Percentiles rank a stretch among this genome's conserved stretches.
Evolutionary conservation across 2,329 filamentous ascomycete species (phyloP).

Genomic region (Rutstroemia sp.): DNA sequence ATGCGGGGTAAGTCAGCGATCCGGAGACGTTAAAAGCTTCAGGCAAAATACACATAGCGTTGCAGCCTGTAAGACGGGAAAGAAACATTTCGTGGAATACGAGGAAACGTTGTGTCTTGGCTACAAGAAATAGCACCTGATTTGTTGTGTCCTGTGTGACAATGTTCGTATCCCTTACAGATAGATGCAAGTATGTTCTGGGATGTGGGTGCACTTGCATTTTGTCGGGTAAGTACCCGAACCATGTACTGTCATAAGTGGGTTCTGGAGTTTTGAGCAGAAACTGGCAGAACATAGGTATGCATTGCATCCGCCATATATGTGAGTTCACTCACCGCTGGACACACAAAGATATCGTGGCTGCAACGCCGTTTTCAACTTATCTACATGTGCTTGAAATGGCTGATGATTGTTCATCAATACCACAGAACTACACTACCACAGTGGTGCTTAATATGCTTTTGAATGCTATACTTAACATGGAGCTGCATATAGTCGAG

Average conservation of each 20-base stretch:
- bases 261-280: background rate
- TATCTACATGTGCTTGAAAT: too few species aligned
- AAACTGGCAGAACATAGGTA: background rate
- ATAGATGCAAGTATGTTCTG: background rate
- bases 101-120: slow-evolving; percentile 1
- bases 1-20: background rate
- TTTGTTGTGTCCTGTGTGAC: background rate
- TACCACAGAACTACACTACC: too few species aligned
- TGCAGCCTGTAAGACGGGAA: background rate
- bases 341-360: too few species aligned
- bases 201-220: background rate
- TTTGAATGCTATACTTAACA: too few species aligned
- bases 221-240: background rate
- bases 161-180: background rate
- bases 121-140: background rate
- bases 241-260: background rate
- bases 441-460: too few species aligned
- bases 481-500: too few species aligned
- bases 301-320: too few species aligned
- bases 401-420: too few species aligned
- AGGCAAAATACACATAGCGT: background rate
- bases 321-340: background rate
- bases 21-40: background rate
- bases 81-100: background rate
- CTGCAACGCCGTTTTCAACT: too few species aligned